A percentile compares a stretch with the other conserved stretches of the same genome.
These are phyloP conservation scores for Colletotrichum endophyticum DNA, from an alignment of 2,329 filamentous ascomycete genomes.

Conservation along the genomic window DNA sequence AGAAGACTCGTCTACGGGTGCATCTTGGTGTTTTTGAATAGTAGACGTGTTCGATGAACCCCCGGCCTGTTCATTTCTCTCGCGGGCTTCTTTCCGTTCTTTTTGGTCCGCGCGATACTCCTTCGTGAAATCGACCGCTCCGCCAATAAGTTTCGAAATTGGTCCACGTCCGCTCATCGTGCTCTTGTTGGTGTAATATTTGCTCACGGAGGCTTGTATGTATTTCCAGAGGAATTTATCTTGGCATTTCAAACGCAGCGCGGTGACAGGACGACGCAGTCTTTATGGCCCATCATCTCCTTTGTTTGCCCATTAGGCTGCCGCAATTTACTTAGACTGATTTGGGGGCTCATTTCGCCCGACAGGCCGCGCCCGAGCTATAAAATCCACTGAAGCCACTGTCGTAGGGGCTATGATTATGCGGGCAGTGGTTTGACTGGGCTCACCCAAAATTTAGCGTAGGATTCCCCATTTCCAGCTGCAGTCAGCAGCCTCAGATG, in stretches of 20 bases:
- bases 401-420: not conserved
- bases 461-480: not conserved
- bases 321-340: not conserved
- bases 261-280: not conserved
- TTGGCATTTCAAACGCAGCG: not conserved
- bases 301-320: not conserved
- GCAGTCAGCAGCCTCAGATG: not conserved
- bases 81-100: not conserved
- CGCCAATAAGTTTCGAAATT: not conserved
- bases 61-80: not conserved
- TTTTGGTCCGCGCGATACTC: not conserved
- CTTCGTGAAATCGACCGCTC: not conserved
- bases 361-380: not conserved
- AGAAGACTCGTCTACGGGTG: not conserved
- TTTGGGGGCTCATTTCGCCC: not conserved
- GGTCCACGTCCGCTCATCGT: not conserved
- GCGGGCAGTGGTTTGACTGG: not conserved
- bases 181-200: not conserved
- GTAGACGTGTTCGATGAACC: not conserved
- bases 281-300: not conserved
- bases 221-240: not conserved
- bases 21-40: not conserved
- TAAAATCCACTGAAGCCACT: not conserved
- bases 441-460: not conserved
- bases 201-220: not conserved